Percentiles rank a stretch among this genome's conserved stretches.
Conservation (phyloP, 805 yeast genomes). For the Suhomyces emberorum region DNA sequence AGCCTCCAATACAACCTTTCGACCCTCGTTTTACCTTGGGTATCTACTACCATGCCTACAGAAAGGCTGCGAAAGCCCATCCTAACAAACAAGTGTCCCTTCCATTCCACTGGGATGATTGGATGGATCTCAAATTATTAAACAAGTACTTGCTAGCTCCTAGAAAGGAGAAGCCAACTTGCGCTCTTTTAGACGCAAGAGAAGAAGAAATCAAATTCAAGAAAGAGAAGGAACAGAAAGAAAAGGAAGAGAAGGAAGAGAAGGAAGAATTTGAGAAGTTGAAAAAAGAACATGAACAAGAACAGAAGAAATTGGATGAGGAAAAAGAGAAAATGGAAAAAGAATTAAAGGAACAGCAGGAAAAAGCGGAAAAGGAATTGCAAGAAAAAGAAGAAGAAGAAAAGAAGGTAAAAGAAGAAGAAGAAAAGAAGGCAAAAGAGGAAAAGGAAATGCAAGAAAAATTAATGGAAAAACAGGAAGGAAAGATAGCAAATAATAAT, state of each 20-base stretch:
- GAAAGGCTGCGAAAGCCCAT: conserved; percentile 1
- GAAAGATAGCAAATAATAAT: conserved; percentile 1
- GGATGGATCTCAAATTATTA: conserved; percentile 47
- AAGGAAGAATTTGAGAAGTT: conserved; percentile 7
- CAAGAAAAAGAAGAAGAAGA: conserved; percentile 7
- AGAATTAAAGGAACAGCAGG: conserved; percentile 7
- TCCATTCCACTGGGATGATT: conserved; percentile 56
- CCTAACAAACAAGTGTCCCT: conserved; percentile 8
- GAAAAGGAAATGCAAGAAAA: conserved; percentile 2
- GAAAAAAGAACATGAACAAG: conserved; percentile 5
- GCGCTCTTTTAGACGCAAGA: conserved; percentile 6
- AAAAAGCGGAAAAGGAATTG: conserved; percentile 8
- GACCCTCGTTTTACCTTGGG: conserved; percentile 26
- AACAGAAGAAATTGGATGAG: conserved; percentile 9
- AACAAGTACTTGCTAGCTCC: conserved; percentile 16
- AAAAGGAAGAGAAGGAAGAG: conserved; percentile 7
- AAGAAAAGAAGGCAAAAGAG: conserved; percentile 4
- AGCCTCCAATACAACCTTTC: conserved; percentile 21
- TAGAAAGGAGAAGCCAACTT: conserved; percentile 1
- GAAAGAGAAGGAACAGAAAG: conserved; percentile 7
- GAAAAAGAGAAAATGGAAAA: conserved; percentile 6
- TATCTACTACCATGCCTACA: conserved; percentile 16
- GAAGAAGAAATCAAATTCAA: conserved; percentile 6
- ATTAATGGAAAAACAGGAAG: conserved; percentile 1
- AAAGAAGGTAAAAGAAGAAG: neutral